phyloP scores from a whole-genome alignment of 495 filamentous ascomycete species.

The Hypoxylon lienhwacheense region DNA sequence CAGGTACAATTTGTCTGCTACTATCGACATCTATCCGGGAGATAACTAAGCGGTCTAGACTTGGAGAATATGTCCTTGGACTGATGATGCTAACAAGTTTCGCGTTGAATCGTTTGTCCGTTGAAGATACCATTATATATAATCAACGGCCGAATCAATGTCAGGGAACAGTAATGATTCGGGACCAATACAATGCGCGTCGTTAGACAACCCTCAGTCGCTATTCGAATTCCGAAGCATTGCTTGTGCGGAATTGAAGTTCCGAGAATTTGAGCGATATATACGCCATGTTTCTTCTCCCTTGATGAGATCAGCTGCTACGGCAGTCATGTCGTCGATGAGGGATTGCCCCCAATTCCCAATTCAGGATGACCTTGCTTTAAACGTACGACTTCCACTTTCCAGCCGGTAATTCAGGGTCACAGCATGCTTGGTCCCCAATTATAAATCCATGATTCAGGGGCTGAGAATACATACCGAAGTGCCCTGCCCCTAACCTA shows the following conservation, averaged over 20 bases:
- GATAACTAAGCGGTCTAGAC: constrained; percentile 27
- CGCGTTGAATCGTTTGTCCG: constrained; percentile 2
- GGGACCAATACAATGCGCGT: constrained; percentile 1
- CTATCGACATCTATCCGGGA: constrained; percentile 18
- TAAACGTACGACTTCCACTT: constrained; percentile 11
- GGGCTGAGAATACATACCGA: constrained; percentile 14
- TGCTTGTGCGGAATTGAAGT: constrained; percentile 12
- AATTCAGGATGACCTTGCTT: constrained; percentile 9
- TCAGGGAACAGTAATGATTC: neutral
- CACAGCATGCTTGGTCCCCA: constrained; percentile 6
- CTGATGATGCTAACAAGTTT: constrained; percentile 5
- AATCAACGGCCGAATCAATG: constrained; percentile 2
- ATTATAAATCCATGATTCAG: constrained; percentile 7
- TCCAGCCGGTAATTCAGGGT: constrained; percentile 9
- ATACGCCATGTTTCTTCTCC: constrained; percentile 18
- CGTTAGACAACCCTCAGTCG: neutral
- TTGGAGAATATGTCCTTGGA: neutral
- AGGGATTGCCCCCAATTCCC: neutral
- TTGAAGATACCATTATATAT: constrained; percentile 2
- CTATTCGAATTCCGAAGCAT: neutral
- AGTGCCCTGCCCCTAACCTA: constrained; percentile 5
- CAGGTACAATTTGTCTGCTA: constrained; percentile 26
- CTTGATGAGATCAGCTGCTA: neutral
- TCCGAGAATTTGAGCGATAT: constrained; percentile 13
- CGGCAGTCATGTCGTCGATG: neutral